Evolutionary conservation across 257 asterid genomes (phyloP).

Genomic region (Pogostemon cablin): DNA sequence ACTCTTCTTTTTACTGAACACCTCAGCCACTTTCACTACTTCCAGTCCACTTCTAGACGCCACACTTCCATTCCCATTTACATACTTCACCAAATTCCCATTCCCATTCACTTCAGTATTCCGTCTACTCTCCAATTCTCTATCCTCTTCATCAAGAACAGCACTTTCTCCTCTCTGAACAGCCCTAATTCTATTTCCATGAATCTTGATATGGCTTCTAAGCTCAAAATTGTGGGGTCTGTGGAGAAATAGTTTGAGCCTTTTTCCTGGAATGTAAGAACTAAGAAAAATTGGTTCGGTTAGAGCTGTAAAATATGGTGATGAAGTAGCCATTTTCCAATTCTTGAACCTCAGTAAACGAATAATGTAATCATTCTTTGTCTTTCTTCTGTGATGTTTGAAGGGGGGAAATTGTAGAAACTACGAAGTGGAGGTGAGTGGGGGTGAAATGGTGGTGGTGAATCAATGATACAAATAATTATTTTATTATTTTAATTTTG

Average conservation of each 20-base stretch:
- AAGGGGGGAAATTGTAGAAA: constrained; percentile 13
- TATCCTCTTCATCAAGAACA: constrained; percentile 51
- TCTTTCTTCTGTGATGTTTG: background rate
- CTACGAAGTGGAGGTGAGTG: background rate
- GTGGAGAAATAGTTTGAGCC: constrained; percentile 37
- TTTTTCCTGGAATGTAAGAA: constrained; percentile 44
- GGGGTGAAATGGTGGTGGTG: constrained; percentile 33
- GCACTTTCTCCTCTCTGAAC: constrained; percentile 46
- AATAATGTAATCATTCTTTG: background rate
- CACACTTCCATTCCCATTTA: constrained; percentile 53
- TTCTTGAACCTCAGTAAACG: constrained; percentile 28
- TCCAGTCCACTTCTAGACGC: constrained; percentile 34
- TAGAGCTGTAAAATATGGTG: constrained; percentile 38
- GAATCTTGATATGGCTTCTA: constrained; percentile 21
- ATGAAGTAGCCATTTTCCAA: constrained; percentile 45
- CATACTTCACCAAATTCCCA: constrained; percentile 55
- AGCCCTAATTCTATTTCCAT: constrained; percentile 39
- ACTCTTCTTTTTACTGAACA: constrained; percentile 46
- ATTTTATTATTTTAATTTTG: background rate
- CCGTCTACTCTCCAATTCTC: constrained; percentile 40
- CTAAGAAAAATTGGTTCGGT: constrained; percentile 44
- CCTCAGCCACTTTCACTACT: constrained; percentile 46
- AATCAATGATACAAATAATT: constrained; percentile 8
- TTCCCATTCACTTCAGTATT: constrained; percentile 46
- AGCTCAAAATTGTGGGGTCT: constrained; percentile 25